These are phyloP conservation scores for Ceratocystis cacaofunesta DNA, from an alignment of 2,329 filamentous ascomycete genomes.

Conservation along the genomic window DNA sequence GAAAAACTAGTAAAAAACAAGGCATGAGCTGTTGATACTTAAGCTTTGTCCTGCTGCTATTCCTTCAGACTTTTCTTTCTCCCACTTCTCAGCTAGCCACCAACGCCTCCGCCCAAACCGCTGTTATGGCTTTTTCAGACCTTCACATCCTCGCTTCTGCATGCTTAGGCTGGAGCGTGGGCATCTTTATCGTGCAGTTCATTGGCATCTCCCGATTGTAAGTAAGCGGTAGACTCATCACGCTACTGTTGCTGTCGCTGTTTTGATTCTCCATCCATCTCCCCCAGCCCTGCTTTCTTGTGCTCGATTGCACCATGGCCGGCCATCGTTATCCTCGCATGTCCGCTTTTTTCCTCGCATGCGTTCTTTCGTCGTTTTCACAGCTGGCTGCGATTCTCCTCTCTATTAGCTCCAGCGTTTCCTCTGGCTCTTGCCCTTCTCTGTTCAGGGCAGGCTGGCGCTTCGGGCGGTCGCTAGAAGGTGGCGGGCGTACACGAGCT, in stretches of 20 bases:
- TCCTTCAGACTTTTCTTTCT: not conserved
- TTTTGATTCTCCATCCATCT: not conserved
- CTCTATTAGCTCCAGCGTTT: not conserved
- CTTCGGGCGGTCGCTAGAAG: not conserved
- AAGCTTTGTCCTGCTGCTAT: not conserved
- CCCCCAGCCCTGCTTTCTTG: not conserved
- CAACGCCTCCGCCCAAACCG: not conserved
- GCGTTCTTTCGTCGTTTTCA: not conserved
- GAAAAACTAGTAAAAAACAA: not conserved
- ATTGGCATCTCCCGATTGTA: constrained; percentile 45
- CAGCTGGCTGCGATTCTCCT: not conserved
- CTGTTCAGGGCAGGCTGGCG: not conserved
- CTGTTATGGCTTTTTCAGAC: constrained; percentile 21
- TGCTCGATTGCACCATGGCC: not conserved
- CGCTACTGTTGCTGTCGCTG: not conserved
- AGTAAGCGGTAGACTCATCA: constrained; percentile 18
- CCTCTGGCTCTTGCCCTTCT: not conserved
- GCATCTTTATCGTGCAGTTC: constrained; percentile 38
- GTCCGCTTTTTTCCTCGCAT: not conserved
- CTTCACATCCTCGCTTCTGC: constrained; percentile 30
- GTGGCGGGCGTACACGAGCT: not conserved
- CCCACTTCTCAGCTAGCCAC: not conserved
- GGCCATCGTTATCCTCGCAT: not conserved
- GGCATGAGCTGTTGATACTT: not conserved
- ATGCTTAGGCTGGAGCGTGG: constrained; percentile 38